Percentiles rank a stretch among this genome's conserved stretches.
phyloP scores from a whole-genome alignment of 164 flowering plant genomes.

The Santalum album region DNA sequence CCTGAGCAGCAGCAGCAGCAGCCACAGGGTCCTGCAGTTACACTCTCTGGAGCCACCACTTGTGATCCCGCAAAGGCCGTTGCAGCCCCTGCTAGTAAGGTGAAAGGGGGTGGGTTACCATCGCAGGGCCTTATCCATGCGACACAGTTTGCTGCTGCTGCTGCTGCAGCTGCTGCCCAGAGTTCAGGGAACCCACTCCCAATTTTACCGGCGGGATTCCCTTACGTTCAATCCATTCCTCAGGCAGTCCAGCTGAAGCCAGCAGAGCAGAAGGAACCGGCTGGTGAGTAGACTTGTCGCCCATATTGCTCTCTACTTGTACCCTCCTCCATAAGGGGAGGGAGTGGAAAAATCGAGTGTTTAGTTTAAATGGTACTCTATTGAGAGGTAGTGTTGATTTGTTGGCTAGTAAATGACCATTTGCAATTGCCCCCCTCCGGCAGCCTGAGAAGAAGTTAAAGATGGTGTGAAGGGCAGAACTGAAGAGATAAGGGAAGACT shows the following conservation, averaged over 20 bases:
- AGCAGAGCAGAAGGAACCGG: slow-evolving; percentile 73
- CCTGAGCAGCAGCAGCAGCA: slow-evolving; percentile 39
- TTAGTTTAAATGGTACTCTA: slow-evolving; percentile 3
- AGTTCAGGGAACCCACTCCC: slow-evolving; percentile 35
- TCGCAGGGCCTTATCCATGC: slow-evolving; percentile 38
- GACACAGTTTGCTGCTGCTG: slow-evolving; percentile 27
- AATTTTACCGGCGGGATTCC: slow-evolving; percentile 39
- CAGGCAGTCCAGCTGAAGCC: slow-evolving; percentile 61
- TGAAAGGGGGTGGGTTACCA: slow-evolving; percentile 41
- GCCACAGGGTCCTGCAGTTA: slow-evolving; percentile 33
- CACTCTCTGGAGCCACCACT: slow-evolving; percentile 26
- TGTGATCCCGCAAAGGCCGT: slow-evolving; percentile 62
- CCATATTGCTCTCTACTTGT: slow-evolving; percentile 1
- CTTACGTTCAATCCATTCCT: slow-evolving; percentile 53
- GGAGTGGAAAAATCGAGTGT: background rate
- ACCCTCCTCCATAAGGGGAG: slow-evolving; percentile 1
- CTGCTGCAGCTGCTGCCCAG: too few relatives aligned
- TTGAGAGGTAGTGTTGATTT: background rate
- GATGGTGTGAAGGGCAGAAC: background rate
- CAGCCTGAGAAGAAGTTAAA: slow-evolving; percentile 44
- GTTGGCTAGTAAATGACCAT: slow-evolving; percentile 43
- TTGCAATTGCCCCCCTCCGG: slow-evolving; percentile 38
- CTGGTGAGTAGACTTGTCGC: slow-evolving; percentile 44
- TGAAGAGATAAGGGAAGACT: too few relatives aligned
- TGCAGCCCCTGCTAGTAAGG: slow-evolving; percentile 23